Percentiles rank a stretch among this genome's conserved stretches.
phyloP scores from a whole-genome alignment of 306 rosid genomes.

The Begonia fuchsioides region DNA sequence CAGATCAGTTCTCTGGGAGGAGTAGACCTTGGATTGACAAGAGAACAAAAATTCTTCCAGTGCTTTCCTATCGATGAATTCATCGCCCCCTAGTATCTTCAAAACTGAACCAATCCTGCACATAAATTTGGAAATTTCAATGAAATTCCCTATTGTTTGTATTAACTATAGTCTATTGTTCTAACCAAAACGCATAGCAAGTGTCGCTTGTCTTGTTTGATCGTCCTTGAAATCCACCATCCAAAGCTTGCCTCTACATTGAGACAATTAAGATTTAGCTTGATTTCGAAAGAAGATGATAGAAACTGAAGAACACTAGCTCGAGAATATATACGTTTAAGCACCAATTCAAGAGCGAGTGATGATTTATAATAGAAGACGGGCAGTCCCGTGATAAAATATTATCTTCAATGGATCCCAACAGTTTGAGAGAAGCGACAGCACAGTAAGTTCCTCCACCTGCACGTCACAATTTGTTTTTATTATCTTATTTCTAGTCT shows the following conservation, averaged over 20 bases:
- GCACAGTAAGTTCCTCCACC: conserved; percentile 94
- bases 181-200: conserved; percentile 94
- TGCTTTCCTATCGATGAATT: conserved; percentile 47
- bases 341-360: conserved; percentile 73
- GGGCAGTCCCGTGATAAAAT: conserved; percentile 27
- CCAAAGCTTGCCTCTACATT: conserved; percentile 55
- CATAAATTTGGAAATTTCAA: conserved; percentile 17
- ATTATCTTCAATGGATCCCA: conserved; percentile 77
- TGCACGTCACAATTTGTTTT: conserved; percentile 25
- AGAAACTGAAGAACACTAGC: background rate
- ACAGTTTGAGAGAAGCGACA: conserved; percentile 68
- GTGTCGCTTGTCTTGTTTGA: conserved; percentile 75
- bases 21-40: conserved; percentile 62
- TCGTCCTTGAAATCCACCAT: conserved; percentile 97
- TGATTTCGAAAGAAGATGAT: conserved; percentile 1
- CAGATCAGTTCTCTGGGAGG: background rate
- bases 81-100: conserved; percentile 52
- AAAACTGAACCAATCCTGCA: conserved; percentile 72
- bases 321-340: conserved; percentile 40
- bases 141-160: conserved; percentile 6
- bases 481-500: no score
- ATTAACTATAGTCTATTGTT: conserved; percentile 5
- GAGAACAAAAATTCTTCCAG: conserved; percentile 46
- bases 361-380: conserved; percentile 45
- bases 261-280: background rate